Percentiles rank a stretch among this genome's conserved stretches.
These are phyloP conservation scores for Aspergillus carlsbadensis DNA, from an alignment of 495 filamentous ascomycete species.

Conservation along the genomic window DNA sequence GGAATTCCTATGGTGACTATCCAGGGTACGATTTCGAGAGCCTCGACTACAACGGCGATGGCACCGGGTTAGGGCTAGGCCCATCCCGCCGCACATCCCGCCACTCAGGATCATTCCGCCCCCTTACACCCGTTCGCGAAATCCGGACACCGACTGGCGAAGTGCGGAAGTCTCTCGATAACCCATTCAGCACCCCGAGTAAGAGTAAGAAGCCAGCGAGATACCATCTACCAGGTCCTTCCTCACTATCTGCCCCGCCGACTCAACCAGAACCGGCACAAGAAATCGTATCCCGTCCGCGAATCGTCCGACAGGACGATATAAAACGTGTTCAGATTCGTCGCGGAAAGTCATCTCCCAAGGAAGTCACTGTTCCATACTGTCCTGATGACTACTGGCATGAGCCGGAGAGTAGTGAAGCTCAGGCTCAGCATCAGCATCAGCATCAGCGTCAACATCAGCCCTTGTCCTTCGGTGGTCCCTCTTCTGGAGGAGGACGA, in stretches of 20 bases:
- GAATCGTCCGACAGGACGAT: slow-evolving; percentile 35
- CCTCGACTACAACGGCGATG: slow-evolving; percentile 13
- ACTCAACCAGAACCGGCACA: slow-evolving; percentile 8
- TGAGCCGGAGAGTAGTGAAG: slow-evolving; percentile 8
- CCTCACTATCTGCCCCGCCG: slow-evolving; percentile 7
- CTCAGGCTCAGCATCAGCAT: too few relatives aligned
- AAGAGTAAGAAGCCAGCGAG: neutral
- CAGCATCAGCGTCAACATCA: too few relatives aligned
- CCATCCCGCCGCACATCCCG: slow-evolving; percentile 12
- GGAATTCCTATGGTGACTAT: slow-evolving; percentile 2
- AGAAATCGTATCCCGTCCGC: slow-evolving; percentile 36
- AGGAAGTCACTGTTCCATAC: slow-evolving; percentile 28
- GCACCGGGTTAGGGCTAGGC: neutral
- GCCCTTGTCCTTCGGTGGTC: neutral
- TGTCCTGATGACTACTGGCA: slow-evolving; percentile 37
- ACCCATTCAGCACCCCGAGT: neutral
- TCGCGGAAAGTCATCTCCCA: slow-evolving; percentile 28
- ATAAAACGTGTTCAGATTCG: slow-evolving; percentile 39
- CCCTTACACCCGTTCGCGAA: slow-evolving; percentile 26
- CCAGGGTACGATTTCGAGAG: slow-evolving; percentile 18
- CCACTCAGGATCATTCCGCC: slow-evolving; percentile 20
- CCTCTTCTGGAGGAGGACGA: neutral
- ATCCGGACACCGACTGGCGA: slow-evolving; percentile 20
- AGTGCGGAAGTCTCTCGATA: neutral
- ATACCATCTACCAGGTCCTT: slow-evolving; percentile 7